Evolutionary conservation across 78 protist species (phyloP), one percentile per base, ranked within the genome.

Genomic region (Emiliania huxleyi): DNA sequence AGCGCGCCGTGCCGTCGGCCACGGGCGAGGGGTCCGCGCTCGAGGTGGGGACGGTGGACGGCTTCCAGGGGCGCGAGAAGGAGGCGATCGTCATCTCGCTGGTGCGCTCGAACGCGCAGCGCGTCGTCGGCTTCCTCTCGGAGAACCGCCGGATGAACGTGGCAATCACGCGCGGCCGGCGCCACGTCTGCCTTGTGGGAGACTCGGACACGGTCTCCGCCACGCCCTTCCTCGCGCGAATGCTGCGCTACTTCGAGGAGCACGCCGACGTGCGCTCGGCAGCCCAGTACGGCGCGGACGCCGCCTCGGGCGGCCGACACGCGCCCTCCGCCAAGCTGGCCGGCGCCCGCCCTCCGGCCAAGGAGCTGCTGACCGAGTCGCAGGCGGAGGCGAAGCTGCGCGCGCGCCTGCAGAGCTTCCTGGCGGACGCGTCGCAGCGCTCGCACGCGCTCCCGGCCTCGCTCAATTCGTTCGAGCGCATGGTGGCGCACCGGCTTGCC

Each of bases 31-130:
- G n/a, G 56, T 2, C 69, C 40, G 90, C 44, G 23, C 84, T 98
- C 21, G 98, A 97, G 46, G 94, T 97, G n/a, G 97, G 97, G 35
- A 96, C 97, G 18, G 99, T 97, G 4, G 99, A 97, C 93, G 98
- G 98, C 21, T 97, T 97, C 87, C 99, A 97, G 73, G 99, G 99
- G 35, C 93, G 98, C 35, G 99, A 97, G 90, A 97, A 97, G 88
- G 99, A 97, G 52, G 98, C 94, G 22, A 91, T 97, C 43, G 62
- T 97, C 33, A 93, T 97, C n/a, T 93, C 96, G 26, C 40, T 94
- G 4, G 97, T 96, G 49, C 75, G 98, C 81, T 19, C 97, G 81
- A 91, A 95, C 93, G 33, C 55, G 91, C n/a, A 42, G 88, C 69
- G 96, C 69, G 94, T 93, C 23, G 91, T 96, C 23, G 97, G 97